phyloP scores from a whole-genome alignment of 768 basidiomycete species.

The Galerina sulciceps region DNA sequence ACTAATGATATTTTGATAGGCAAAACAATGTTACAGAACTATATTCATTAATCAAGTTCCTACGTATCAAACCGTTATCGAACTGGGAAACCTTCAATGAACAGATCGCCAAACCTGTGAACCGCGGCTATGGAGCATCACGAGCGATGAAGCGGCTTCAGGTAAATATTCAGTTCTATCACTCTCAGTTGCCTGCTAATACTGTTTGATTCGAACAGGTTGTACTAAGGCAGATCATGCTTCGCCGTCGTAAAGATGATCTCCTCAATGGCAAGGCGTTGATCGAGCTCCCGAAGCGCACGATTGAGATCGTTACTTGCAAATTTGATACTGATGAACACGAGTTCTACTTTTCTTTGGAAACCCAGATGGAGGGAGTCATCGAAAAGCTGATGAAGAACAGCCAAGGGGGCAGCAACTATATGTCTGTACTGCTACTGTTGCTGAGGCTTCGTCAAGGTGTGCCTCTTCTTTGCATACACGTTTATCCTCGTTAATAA shows the following conservation, averaged over 20 bases:
- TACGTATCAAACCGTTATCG: constrained; percentile 81
- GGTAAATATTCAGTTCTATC: constrained; percentile 37
- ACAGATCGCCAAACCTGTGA: constrained; percentile 81
- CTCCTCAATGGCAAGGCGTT: constrained; percentile 79
- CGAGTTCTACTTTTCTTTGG: constrained; percentile 77
- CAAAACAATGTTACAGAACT: constrained; percentile 93
- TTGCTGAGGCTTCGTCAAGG: constrained; percentile 90
- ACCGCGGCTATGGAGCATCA: constrained; percentile 57
- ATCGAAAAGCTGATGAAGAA: constrained; percentile 70
- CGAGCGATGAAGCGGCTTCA: constrained; percentile 87
- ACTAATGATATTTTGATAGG: constrained; percentile 41
- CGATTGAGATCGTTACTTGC: constrained; percentile 74
- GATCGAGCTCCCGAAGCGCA: constrained; percentile 78
- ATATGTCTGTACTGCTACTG: constrained; percentile 72
- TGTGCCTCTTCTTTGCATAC: constrained; percentile 31
- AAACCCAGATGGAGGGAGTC: constrained; percentile 64
- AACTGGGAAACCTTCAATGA: constrained; percentile 80
- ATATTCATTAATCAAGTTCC: constrained; percentile 87
- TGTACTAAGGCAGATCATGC: constrained; percentile 86
- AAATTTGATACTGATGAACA: constrained; percentile 78
- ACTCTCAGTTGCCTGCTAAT: background rate
- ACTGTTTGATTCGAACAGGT: constrained; percentile 44
- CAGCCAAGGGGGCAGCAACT: constrained; percentile 57
- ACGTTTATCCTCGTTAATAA: background rate
- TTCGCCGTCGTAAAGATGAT: constrained; percentile 82